Percentiles rank a stretch among this genome's conserved stretches.
Conservation (phyloP, 2,329 filamentous ascomycete genomes). For the Beauveria sp. region DNA sequence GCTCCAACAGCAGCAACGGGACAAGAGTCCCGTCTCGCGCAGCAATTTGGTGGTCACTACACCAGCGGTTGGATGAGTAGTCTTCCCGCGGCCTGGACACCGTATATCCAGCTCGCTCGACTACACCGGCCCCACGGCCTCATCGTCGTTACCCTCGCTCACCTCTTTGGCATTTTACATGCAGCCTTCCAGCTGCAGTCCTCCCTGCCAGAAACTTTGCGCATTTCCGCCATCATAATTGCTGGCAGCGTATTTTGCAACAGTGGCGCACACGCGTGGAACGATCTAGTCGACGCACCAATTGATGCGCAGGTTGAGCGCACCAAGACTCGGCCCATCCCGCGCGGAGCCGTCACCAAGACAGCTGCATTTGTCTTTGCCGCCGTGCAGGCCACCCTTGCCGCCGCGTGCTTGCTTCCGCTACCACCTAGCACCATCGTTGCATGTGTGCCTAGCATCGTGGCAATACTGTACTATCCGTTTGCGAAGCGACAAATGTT, state of each 20-base stretch:
- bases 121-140: conserved; percentile 24
- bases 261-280: conserved; percentile 25
- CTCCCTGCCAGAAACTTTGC: not conserved
- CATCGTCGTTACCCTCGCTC: conserved; percentile 26
- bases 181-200: conserved; percentile 18
- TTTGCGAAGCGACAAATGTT: conserved; percentile 29
- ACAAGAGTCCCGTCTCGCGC: not conserved
- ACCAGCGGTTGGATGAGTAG: conserved; percentile 22
- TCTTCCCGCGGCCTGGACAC: conserved; percentile 25
- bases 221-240: not conserved
- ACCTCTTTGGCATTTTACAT: conserved; percentile 24
- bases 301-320: conserved; percentile 25
- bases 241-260: conserved; percentile 24
- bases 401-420: not conserved
- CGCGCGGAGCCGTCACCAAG: conserved; percentile 24
- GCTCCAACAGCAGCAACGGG: not conserved
- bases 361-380: conserved; percentile 24
- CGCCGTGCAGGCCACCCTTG: conserved; percentile 17
- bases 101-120: conserved; percentile 25
- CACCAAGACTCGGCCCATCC: conserved; percentile 25
- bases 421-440: conserved; percentile 13
- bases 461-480: conserved; percentile 25
- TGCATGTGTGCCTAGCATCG: conserved; percentile 21
- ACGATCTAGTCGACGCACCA: conserved; percentile 28
- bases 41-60: conserved; percentile 26